These are phyloP conservation scores for Mucor lusitanicus DNA, from an alignment of 371 early-diverging fungal genomes.

Conservation along the genomic window DNA sequence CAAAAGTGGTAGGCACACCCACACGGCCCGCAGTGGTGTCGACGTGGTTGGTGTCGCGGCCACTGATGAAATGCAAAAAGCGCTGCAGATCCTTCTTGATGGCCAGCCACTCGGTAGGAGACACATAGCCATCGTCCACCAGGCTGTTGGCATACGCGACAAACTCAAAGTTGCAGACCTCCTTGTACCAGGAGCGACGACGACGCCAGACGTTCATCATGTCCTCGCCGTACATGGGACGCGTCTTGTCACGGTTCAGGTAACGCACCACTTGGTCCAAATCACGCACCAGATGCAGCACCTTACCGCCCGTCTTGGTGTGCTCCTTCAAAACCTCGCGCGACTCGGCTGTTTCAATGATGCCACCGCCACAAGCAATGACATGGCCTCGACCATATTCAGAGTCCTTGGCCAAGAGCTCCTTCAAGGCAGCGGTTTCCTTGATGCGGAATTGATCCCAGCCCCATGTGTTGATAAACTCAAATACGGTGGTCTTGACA, in stretches of 20 bases:
- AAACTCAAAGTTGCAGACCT: conserved; percentile 84
- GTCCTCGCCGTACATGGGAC: conserved; percentile 88
- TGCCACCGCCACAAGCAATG: conserved; percentile 95
- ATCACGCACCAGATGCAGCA: conserved; percentile 83
- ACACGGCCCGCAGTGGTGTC: conserved; percentile 30
- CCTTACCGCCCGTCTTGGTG: conserved; percentile 58
- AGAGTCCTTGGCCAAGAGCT: conserved; percentile 39
- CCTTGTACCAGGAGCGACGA: conserved; percentile 76
- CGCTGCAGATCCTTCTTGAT: conserved; percentile 73
- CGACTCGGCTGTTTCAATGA: conserved; percentile 83
- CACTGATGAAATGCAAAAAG: conserved; percentile 67
- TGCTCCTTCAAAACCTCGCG: conserved; percentile 66
- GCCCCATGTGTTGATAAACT: conserved; percentile 76
- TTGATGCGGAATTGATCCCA: conserved; percentile 91
- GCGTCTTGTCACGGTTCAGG: conserved; percentile 75
- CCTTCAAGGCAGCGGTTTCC: conserved; percentile 69
- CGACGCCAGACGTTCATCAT: conserved; percentile 80
- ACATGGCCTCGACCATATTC: conserved; percentile 58
- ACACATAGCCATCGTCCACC: conserved; percentile 42
- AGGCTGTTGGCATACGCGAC: conserved; percentile 52
- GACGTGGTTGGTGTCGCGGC: conserved; percentile 50
- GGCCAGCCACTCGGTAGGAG: conserved; percentile 58
- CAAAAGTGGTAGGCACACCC: conserved; percentile 73
- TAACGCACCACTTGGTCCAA: conserved; percentile 80
- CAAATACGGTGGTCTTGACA: conserved; percentile 71